phyloP scores from a whole-genome alignment of 352 stramenopile genomes.

The Peronospora tabacina region DNA sequence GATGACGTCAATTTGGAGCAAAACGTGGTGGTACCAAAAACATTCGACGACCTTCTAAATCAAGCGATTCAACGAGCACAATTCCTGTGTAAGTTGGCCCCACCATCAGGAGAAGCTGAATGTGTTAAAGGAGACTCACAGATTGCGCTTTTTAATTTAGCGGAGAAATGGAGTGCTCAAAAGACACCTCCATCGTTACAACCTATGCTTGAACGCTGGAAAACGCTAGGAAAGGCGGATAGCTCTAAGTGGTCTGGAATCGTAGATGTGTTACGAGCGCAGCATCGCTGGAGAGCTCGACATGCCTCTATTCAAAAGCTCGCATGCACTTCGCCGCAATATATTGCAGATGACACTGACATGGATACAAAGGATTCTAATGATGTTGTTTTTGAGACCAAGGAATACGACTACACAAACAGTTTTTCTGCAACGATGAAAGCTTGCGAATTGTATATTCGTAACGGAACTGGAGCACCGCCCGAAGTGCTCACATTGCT shows the following conservation, averaged over 20 bases:
- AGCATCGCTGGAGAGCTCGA: conserved; percentile 52
- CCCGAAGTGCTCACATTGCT: conserved; percentile 65
- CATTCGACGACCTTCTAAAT: conserved; percentile 57
- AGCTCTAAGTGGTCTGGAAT: conserved; percentile 83
- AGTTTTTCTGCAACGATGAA: conserved; percentile 78
- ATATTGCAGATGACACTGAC: conserved; percentile 5
- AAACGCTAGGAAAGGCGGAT: conserved; percentile 61
- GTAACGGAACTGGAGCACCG: conserved; percentile 68
- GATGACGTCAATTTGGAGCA: conserved; percentile 45
- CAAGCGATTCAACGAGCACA: conserved; percentile 62
- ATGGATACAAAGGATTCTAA: conserved; percentile 13
- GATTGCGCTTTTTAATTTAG: conserved; percentile 66
- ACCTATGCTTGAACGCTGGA: conserved; percentile 83
- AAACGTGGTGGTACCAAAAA: conserved; percentile 49
- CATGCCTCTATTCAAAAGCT: conserved; percentile 39
- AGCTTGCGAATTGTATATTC: conserved; percentile 83
- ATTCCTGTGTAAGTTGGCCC: conserved; percentile 70
- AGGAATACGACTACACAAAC: conserved; percentile 44
- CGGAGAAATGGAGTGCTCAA: conserved; percentile 80
- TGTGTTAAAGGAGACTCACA: conserved; percentile 61
- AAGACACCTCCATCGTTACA: conserved; percentile 76
- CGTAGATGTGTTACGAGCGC: conserved; percentile 71
- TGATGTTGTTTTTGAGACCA: conserved; percentile 22
- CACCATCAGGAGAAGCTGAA: conserved; percentile 61
- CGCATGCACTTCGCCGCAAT: conserved; percentile 1